These are phyloP conservation scores for Macaranga tanarius DNA, from an alignment of 441 rosid species.

Conservation along the genomic window DNA sequence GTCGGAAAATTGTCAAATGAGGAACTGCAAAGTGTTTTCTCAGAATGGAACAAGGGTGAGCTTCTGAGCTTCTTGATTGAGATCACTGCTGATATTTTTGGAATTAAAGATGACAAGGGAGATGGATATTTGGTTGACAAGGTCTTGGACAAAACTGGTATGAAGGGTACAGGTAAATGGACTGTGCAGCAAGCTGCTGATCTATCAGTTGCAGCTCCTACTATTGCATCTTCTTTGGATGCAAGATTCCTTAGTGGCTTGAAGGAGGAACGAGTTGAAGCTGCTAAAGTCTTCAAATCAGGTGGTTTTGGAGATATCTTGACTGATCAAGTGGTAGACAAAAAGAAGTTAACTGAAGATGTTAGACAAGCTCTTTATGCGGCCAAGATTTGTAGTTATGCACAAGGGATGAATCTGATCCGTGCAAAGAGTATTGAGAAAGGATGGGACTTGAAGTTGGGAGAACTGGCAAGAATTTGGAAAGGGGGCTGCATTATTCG, in stretches of 20 bases:
- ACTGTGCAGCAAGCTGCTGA: slow-evolving; percentile 98
- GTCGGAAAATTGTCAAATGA: slow-evolving; percentile 80
- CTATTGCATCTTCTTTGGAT: slow-evolving; percentile 86
- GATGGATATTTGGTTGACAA: slow-evolving; percentile 90
- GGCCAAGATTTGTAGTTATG: slow-evolving; percentile 90
- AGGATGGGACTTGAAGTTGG: slow-evolving; percentile 82
- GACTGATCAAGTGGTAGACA: slow-evolving; percentile 66
- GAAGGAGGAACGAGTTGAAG: slow-evolving; percentile 85
- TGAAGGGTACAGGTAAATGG: slow-evolving; percentile 99
- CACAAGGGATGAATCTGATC: slow-evolving; percentile 94
- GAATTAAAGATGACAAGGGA: slow-evolving; percentile 76
- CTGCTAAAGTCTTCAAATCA: slow-evolving; percentile 72
- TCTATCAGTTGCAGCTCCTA: slow-evolving; percentile 91
- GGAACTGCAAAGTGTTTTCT: slow-evolving; percentile 62
- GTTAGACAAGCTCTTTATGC: slow-evolving; percentile 93
- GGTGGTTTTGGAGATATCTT: slow-evolving; percentile 72
- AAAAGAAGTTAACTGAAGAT: slow-evolving; percentile 67
- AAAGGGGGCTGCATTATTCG: slow-evolving; percentile 96
- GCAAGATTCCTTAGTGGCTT: slow-evolving; percentile 88
- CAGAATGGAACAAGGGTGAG: slow-evolving; percentile 93
- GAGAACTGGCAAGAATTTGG: slow-evolving; percentile 92
- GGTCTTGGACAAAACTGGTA: slow-evolving; percentile 92
- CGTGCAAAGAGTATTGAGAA: slow-evolving; percentile 85
- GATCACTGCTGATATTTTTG: slow-evolving; percentile 88
- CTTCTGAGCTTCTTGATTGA: slow-evolving; percentile 91